Evolutionary conservation across 2,329 filamentous ascomycete species (phyloP).

Genomic region (Aspergillus sp.): DNA sequence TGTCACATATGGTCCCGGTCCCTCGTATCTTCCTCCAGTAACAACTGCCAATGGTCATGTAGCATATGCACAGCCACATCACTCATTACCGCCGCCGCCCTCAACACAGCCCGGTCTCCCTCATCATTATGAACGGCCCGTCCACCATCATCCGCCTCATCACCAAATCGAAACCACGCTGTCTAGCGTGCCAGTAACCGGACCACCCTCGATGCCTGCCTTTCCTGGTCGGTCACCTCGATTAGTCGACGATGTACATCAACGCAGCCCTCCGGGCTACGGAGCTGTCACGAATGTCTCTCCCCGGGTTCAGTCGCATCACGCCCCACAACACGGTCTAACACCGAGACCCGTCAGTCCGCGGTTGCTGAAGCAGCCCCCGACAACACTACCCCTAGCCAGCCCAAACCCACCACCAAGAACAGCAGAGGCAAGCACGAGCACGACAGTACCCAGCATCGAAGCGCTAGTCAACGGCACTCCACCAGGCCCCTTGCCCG

Average conservation of each 20-base stretch:
- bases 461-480: constrained; percentile 40
- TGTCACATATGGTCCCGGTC: constrained; percentile 26
- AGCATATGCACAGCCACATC: constrained; percentile 27
- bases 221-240: constrained; percentile 24
- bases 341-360: constrained; percentile 18
- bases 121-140: constrained; percentile 28
- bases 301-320: constrained; percentile 23
- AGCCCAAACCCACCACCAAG: constrained; percentile 1
- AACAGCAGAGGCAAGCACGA: not conserved
- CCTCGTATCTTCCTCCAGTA: constrained; percentile 32
- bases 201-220: constrained; percentile 11
- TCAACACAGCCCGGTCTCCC: constrained; percentile 21
- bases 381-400: constrained; percentile 10
- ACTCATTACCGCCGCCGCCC: constrained; percentile 15
- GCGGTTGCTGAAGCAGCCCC: constrained; percentile 19
- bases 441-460: constrained; percentile 49
- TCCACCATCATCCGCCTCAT: constrained; percentile 23
- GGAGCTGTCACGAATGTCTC: constrained; percentile 15
- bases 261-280: constrained; percentile 25
- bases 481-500: constrained; percentile 19
- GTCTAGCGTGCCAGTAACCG: constrained; percentile 14
- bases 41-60: constrained; percentile 23
- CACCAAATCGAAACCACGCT: constrained; percentile 22
- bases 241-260: constrained; percentile 17
- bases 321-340: constrained; percentile 15